Conservation (phyloP, 768 basidiomycete genomes). For the Xerocomellus dryophilus region DNA sequence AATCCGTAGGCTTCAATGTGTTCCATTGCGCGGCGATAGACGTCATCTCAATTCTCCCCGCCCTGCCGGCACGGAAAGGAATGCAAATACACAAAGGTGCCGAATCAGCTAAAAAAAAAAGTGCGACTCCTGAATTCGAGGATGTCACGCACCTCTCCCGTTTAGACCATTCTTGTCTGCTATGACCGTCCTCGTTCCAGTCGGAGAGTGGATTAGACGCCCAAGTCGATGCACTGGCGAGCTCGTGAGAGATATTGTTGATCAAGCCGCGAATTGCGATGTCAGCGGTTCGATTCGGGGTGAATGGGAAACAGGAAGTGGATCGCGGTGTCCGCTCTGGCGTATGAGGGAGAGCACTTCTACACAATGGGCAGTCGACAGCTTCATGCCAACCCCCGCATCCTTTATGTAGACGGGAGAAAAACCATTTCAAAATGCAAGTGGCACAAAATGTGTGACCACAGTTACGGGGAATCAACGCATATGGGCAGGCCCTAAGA, state of each 20-base stretch:
- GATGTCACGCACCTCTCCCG: slow-evolving; percentile 44
- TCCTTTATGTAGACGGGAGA: slow-evolving; percentile 57
- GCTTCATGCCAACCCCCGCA: slow-evolving; percentile 69
- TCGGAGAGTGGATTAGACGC: slow-evolving; percentile 37
- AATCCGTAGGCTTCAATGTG: slow-evolving; percentile 47
- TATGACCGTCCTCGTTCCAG: slow-evolving; percentile 53
- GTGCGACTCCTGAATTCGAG: slow-evolving; percentile 20
- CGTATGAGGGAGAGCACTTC: slow-evolving; percentile 48
- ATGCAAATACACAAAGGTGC: not conserved
- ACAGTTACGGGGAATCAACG: slow-evolving; percentile 51
- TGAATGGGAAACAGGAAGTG: slow-evolving; percentile 55
- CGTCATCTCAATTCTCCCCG: slow-evolving; percentile 56
- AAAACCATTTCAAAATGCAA: slow-evolving; percentile 67
- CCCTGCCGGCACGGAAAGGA: slow-evolving; percentile 33
- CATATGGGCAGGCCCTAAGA: slow-evolving; percentile 51
- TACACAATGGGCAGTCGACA: slow-evolving; percentile 68
- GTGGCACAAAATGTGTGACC: slow-evolving; percentile 69
- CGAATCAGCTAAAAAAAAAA: slow-evolving; percentile 11
- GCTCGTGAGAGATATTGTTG: slow-evolving; percentile 45
- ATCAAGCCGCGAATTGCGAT: slow-evolving; percentile 51
- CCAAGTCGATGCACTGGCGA: slow-evolving; percentile 30
- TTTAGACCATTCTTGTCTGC: slow-evolving; percentile 55
- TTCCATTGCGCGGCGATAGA: slow-evolving; percentile 48
- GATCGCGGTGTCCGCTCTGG: slow-evolving; percentile 51
- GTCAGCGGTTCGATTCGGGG: slow-evolving; percentile 58